Base-by-base conservation (phyloP, 2,329 filamentous ascomycete species). In the Pestalotiopsis sp. region DNA sequence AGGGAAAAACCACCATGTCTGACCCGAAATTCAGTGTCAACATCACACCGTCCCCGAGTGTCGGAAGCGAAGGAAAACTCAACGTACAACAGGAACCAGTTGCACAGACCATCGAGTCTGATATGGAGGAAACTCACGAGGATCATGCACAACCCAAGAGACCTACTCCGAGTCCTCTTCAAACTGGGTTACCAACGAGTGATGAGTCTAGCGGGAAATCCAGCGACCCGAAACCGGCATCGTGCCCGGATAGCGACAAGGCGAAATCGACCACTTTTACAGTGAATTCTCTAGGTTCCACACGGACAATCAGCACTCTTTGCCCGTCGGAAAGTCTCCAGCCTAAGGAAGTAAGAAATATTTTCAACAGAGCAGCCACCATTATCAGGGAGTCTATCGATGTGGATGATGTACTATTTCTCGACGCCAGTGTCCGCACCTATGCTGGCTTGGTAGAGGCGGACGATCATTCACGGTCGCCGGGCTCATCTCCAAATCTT, bases 351-450 rank as follows among this genome's bases (percentile, higher is more conserved):
- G 52, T 70, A 27, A 68, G 70, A 23, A 61, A 68, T 5, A 70
- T 82, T 4, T 84, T 85, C 66, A 80, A 79, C 3, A 81, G 78
- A 13, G 84, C 83, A 3, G 80, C 83, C 4, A 80, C 80, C 56
- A 76, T 85, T 12, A 76, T 86, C 13, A 75, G 81, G 5, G 78
- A 84, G 58, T 81, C 82, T 1, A 75, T 85, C 3, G 79, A 82
- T 38, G 79, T 81, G 0, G 81, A 85, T 38, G 84, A 83, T 0
- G 75, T 76, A 2, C 52, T 80, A 1, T 81, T 80, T 64, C 70
- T 81, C 0, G 79, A 81, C 66, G 80, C 79, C 3, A 70, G 65
- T 13, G 59, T 71, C 11, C 66, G 68, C 4, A 69, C 71, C 1
- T 76, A 71, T 58, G 68, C 66, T 17, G 69, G 68, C 25, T 41